Evolutionary conservation across 2,329 filamentous ascomycete genomes (phyloP).

Genomic region (Phyllosticta citribraziliensis): DNA sequence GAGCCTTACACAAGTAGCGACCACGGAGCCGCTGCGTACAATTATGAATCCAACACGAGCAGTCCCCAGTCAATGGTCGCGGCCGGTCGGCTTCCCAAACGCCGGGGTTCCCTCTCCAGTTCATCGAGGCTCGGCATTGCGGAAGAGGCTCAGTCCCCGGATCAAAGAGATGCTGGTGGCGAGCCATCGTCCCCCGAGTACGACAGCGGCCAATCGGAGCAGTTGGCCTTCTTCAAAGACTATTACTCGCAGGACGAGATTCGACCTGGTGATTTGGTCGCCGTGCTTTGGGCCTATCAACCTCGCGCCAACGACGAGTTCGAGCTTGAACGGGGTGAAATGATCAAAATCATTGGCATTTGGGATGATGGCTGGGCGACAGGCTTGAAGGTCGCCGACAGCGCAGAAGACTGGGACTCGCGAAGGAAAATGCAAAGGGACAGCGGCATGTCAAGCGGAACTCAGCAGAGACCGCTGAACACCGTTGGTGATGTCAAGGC

Average conservation of each 20-base stretch:
- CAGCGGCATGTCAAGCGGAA: slow-evolving; percentile 82
- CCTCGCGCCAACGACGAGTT: slow-evolving; percentile 92
- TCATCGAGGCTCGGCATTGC: slow-evolving; percentile 60
- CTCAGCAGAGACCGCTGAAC: slow-evolving; percentile 29
- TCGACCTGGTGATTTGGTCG: slow-evolving; percentile 78
- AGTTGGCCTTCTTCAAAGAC: slow-evolving; percentile 93
- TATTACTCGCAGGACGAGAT: slow-evolving; percentile 98
- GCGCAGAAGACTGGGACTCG: slow-evolving; percentile 80
- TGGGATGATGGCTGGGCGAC: slow-evolving; percentile 99
- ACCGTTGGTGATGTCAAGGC: slow-evolving; percentile 80
- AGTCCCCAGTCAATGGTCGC: slow-evolving; percentile 5
- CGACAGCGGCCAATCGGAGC: slow-evolving; percentile 86
- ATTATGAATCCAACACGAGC: background rate
- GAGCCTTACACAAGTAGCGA: slow-evolving; percentile 33
- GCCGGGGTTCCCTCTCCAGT: slow-evolving; percentile 84
- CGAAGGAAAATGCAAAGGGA: slow-evolving; percentile 72
- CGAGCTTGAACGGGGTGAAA: slow-evolving; percentile 83
- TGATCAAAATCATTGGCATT: slow-evolving; percentile 96
- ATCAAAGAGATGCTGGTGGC: slow-evolving; percentile 35
- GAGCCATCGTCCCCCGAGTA: slow-evolving; percentile 76
- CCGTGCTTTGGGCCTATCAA: slow-evolving; percentile 93
- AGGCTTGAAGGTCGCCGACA: slow-evolving; percentile 70
- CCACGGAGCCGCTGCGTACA: slow-evolving; percentile 21
- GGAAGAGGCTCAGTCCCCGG: slow-evolving; percentile 53
- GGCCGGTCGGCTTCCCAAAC: slow-evolving; percentile 48